Evolutionary conservation across 176 grass and related monocot genomes (phyloP), one percentile per base, ranked within the genome.

Genomic region (Hordeum marinum): DNA sequence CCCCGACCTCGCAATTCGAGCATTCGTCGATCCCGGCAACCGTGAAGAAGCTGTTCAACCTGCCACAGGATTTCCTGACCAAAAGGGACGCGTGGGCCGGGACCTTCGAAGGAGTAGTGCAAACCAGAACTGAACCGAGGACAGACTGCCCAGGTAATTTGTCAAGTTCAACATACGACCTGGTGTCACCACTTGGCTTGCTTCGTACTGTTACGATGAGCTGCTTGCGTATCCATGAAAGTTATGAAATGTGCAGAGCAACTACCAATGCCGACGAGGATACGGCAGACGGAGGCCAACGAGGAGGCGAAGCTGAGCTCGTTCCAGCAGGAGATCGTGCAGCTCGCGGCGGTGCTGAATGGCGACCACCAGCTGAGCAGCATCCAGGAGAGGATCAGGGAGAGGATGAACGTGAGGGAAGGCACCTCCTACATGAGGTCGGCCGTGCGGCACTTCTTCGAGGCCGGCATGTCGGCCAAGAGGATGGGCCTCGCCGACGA

Each of bases 21-120:
- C 96, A 99, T 58, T 99, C 96, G 17, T 96, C 96, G 7, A 94
- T 99, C 80, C 96, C 96, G 0, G 96, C 96, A 0, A 99, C 96
- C 0, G 91, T 96, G 4, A 99, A 96, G 20, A 99, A 91, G 12
- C 8, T 99, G 37, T 94, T 99, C 27, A 50, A 92, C n/a, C 88
- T 99, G 54, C 91, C 93, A 3, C 91, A 94, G 1, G 83, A 83
- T 2, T 99, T 92, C 81, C 39, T 99, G 13, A 99, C 96, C 0
- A 94, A 90, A 41, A 86, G 96, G 23, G 96, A 99, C 57, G 93
- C 88, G 1, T 99, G 96, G 96, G 96, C 96, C 1, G 96, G 96
- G 13, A 99, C 91, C 1, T 99, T 99, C 41, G 96, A 99, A 70
- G 80, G 91, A 20, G 86, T 99, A 20, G 82, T 92, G 77, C 85